Base-by-base conservation (phyloP, 73 alveolate genomes). In the Blepharisma japonicum region DNA sequence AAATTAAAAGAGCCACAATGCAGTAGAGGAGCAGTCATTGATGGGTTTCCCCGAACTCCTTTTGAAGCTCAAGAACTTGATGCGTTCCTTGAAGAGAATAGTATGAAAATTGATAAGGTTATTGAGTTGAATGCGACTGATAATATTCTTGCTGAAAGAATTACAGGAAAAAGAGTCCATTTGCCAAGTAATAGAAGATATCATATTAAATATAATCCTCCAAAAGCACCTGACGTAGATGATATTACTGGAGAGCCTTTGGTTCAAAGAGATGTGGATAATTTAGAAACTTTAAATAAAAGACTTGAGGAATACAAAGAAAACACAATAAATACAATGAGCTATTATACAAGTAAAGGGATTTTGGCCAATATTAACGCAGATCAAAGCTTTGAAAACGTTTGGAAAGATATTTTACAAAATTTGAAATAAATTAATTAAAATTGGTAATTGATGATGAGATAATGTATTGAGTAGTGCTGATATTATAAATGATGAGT, bases 1-100 rank as follows among this genome's bases (percentile, higher is more conserved):
- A 91, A 95, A 49, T 81, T 93, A 80, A 84, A 88, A 32, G 88
- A 91, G 89, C 97, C 98, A 8, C 97, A 90, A 77, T 93, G 98
- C 77, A 92, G 88, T 68, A 76, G 91, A 27, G 99, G 99, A 76
- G 83, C 93, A 54, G 92, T 95, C 74, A 71, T 95, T 50, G 99
- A 95, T 80, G 99, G 99, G 32, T 93, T 95, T 81, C 99, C 99
- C 14, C 82, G 99, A 77, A 95, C 96, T 50, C 83, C 82, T 45
- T 87, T 85, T 45, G 91, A 91, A 67, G 97, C 97, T 7, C 71
- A 86, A 68, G 92, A 89, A n/a, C 85, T 91, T 51, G 97, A 91
- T 71, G 45, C 66, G 49, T 86, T 91, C 94, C 78, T 91, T 66
- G 83, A 71, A 18, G 67, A 55, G 54, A 85, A 82, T 21, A 86